phyloP scores from a whole-genome alignment of 805 yeast species.

The Yarrowia divulgata region DNA sequence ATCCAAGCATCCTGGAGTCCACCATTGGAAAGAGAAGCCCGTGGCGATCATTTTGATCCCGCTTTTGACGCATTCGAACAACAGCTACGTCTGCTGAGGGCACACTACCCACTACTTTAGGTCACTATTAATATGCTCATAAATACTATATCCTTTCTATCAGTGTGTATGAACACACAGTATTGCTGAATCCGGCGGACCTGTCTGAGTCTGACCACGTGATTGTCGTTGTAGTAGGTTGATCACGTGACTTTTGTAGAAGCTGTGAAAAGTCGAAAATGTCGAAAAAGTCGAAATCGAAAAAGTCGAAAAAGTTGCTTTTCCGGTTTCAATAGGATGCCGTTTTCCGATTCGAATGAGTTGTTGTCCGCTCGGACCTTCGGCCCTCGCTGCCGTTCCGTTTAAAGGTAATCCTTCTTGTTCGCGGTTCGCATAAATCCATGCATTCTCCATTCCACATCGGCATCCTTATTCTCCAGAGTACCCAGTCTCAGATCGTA shows the following conservation, averaged over 20 bases:
- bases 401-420: constrained; percentile 82
- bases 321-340: too few species aligned
- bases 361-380: constrained; percentile 5
- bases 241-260: too few species aligned
- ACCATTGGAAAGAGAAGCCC: too few species aligned
- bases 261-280: too few species aligned
- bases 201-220: too few species aligned
- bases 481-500: constrained; percentile 90
- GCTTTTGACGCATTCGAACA: neutral
- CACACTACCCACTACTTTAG: neutral
- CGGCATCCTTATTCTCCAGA: constrained; percentile 93
- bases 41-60: neutral
- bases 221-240: too few species aligned
- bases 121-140: constrained; percentile 6
- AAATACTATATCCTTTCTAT: constrained; percentile 29
- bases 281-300: too few species aligned
- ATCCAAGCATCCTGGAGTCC: too few species aligned
- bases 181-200: neutral
- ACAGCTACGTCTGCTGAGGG: too few species aligned
- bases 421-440: constrained; percentile 95
- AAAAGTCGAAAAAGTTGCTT: too few species aligned
- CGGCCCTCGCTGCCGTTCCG: constrained; percentile 1
- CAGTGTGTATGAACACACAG: constrained; percentile 4
- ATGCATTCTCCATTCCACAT: constrained; percentile 95
- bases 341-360: too few species aligned